Evolutionary conservation across 768 basidiomycete species (phyloP).

Genomic region (Panaeolus cyanescens): DNA sequence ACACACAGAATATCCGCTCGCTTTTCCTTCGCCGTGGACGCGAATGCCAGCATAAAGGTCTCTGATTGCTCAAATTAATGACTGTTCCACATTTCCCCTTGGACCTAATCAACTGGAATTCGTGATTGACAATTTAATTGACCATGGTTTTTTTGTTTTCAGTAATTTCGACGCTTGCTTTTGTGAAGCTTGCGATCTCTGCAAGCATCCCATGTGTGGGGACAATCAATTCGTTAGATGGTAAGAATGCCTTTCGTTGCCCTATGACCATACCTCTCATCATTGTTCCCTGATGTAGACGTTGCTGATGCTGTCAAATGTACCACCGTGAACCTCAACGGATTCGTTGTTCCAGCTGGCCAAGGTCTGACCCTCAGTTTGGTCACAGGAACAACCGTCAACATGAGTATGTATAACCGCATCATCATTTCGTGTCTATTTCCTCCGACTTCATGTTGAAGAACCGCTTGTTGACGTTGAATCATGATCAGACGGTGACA

Average conservation of each 20-base stretch:
- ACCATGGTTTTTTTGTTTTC: not conserved
- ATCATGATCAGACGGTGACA: conserved; percentile 49
- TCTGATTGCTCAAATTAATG: not conserved
- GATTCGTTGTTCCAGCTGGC: conserved; percentile 59
- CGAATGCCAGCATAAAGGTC: not conserved
- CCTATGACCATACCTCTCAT: not conserved
- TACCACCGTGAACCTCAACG: conserved; percentile 56
- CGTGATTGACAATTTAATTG: not conserved
- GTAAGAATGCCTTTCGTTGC: conserved; percentile 7
- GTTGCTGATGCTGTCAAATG: conserved; percentile 54
- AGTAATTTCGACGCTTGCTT: not conserved
- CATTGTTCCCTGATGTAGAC: conserved; percentile 28
- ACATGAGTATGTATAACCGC: conserved; percentile 44
- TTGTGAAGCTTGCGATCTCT: not conserved
- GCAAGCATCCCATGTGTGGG: conserved; percentile 12
- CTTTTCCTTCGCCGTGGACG: not conserved
- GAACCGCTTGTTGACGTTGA: not conserved
- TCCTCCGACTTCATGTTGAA: not conserved
- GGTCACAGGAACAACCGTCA: conserved; percentile 53
- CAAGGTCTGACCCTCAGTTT: conserved; percentile 49
- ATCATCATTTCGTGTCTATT: not conserved
- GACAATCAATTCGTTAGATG: conserved; percentile 20
- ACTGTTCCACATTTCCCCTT: not conserved
- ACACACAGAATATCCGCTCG: not conserved
- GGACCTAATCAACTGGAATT: not conserved